Evolutionary conservation across 495 filamentous ascomycete species (phyloP).

Genomic region (Neurospora sp.): DNA sequence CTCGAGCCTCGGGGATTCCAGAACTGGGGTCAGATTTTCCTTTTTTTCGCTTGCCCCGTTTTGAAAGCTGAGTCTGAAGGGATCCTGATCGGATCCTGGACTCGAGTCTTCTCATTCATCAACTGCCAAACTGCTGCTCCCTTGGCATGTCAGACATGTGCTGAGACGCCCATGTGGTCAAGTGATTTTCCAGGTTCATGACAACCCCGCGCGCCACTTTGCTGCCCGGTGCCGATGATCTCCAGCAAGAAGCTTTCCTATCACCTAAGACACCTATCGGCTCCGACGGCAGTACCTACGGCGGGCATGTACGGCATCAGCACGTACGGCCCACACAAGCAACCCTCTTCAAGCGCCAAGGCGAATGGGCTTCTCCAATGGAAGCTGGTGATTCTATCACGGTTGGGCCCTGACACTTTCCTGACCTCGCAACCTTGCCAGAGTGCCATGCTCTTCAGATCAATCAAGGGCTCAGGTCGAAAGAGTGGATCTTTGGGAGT

Average conservation of each 20-base stretch:
- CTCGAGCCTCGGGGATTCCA: neutral
- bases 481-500: neutral
- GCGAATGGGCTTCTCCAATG: neutral
- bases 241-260: neutral
- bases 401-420: neutral
- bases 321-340: neutral
- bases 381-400: neutral
- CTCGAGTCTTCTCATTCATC: neutral
- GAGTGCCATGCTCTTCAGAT: neutral
- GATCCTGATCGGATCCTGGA: neutral
- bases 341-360: neutral
- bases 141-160: neutral
- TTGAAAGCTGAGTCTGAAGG: neutral
- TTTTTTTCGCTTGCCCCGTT: neutral
- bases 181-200: neutral
- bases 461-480: neutral
- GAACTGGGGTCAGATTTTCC: neutral
- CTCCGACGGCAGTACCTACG: neutral
- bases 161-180: neutral
- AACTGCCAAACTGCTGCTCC: neutral
- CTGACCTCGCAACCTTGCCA: neutral
- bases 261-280: neutral
- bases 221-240: neutral
- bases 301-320: neutral
- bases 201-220: neutral